Evolutionary conservation across 352 stramenopile genomes (phyloP).

Genomic region (Phytopythium cucurbitacearum): DNA sequence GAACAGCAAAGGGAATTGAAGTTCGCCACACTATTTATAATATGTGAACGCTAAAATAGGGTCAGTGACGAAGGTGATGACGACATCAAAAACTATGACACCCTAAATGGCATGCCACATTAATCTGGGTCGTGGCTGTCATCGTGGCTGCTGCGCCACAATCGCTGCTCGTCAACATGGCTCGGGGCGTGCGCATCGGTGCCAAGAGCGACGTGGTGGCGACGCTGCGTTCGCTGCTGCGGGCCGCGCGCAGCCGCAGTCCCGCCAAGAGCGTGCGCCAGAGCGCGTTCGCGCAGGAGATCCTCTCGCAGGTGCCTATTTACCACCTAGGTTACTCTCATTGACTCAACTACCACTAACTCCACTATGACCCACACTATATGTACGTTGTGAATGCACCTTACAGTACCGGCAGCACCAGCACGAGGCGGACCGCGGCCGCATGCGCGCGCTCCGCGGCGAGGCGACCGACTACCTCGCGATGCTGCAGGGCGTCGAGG

Average conservation of each 20-base stretch:
- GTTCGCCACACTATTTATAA: not conserved
- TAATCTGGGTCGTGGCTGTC: not conserved
- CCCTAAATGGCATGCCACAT: not conserved
- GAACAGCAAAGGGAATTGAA: slow-evolving; percentile 6
- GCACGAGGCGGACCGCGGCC: slow-evolving; percentile 65
- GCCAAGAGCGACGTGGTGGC: slow-evolving; percentile 80
- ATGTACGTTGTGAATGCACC: not conserved
- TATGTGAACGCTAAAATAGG: not conserved
- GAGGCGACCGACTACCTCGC: slow-evolving; percentile 71
- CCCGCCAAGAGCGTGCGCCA: slow-evolving; percentile 36
- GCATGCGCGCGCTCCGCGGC: slow-evolving; percentile 65
- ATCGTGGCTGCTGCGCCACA: not conserved
- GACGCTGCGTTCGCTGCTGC: slow-evolving; percentile 69
- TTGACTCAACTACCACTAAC: slow-evolving; percentile 1
- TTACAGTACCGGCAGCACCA: slow-evolving; percentile 66
- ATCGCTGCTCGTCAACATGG: slow-evolving; percentile 30
- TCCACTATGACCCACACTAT: slow-evolving; percentile 7
- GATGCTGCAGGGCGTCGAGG: slow-evolving; percentile 61
- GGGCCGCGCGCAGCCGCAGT: slow-evolving; percentile 55
- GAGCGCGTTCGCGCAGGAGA: slow-evolving; percentile 69
- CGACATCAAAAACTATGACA: too few species aligned
- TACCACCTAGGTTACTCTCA: not conserved
- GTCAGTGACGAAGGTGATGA: too few species aligned
- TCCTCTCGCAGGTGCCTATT: slow-evolving; percentile 55
- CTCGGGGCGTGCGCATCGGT: slow-evolving; percentile 65